Evolutionary conservation across 2,329 filamentous ascomycete genomes (phyloP), one percentile per base, ranked within the genome.

Genomic region (Colletotrichum ledebouriae): DNA sequence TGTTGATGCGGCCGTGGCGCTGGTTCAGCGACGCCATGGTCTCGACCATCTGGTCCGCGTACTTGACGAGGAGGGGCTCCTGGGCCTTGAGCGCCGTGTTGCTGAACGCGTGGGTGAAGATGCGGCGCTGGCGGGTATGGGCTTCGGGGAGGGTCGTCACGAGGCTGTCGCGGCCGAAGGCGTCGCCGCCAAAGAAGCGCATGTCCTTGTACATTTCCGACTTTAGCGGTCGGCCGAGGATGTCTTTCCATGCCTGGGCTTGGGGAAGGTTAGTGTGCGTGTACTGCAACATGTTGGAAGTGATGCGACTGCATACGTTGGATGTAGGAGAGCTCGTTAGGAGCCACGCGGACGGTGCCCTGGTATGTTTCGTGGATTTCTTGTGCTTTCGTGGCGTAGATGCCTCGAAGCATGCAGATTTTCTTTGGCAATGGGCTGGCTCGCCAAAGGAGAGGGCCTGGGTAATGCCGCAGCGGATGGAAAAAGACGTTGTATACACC

Each of bases 41-140:
- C 12, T 73, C 59, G 42, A 84, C 75, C 56, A 84, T 76, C 17
- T 82, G 69, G 52, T 79, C 74, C 10, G 81, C 78, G 70, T 84
- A 82, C 0, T 71, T 70, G 63, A 76, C 72, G 59, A 85, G 70
- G 2, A 74, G 42, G 0, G 71, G 59, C 57, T 76, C 72, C 64
- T 77, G 76, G 0, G 70, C 71, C 17, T 69, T 46, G 69, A 77
- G 64, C 1, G 71, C 63, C 39, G 71, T 70, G 25, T 73, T 74
- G 12, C 67, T 71, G 59, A 77, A 77, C 13, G 70, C 73, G 44
- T 70, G 72, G 1, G 71, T 59, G 3, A 76, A 61, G 10, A 70
- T 62, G 57, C 66, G 70, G 39, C 67, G 67, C 37, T 65, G 56
- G 22, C 59, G 57, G 12, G 42, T 58, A 59, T 71, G 70, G 22